phyloP scores from a whole-genome alignment of 257 asterid genomes.

The Oldenlandia corymbosa region DNA sequence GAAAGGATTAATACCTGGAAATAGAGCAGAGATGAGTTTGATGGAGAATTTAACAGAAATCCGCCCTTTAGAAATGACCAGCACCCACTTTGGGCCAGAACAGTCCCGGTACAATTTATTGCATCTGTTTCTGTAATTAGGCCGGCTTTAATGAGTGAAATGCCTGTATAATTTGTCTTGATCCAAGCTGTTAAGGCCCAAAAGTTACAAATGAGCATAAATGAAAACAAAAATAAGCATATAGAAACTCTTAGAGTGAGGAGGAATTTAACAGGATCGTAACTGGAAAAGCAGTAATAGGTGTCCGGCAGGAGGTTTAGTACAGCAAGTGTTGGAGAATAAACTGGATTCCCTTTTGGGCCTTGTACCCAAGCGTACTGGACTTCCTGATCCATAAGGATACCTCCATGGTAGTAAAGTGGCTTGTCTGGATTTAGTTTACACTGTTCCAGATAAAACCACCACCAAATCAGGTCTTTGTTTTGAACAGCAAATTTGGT shows the following conservation, averaged over 20 bases:
- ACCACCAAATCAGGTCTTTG: neutral
- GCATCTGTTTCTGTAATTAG: slow-evolving; percentile 30
- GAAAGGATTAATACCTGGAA: slow-evolving; percentile 36
- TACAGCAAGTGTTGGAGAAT: slow-evolving; percentile 25
- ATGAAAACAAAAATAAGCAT: neutral
- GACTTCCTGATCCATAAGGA: slow-evolving; percentile 34
- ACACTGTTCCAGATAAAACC: slow-evolving; percentile 31
- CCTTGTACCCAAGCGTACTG: slow-evolving; percentile 6
- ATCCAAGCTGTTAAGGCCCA: slow-evolving; percentile 48
- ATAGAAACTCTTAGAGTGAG: neutral
- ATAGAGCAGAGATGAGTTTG: slow-evolving; percentile 34
- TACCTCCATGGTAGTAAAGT: slow-evolving; percentile 68
- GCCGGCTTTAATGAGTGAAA: slow-evolving; percentile 38
- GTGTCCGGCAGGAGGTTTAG: slow-evolving; percentile 36
- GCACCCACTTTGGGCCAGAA: slow-evolving; percentile 54
- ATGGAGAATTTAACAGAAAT: slow-evolving; percentile 42
- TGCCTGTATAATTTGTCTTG: slow-evolving; percentile 33
- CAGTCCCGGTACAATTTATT: slow-evolving; percentile 52
- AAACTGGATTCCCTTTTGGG: slow-evolving; percentile 16
- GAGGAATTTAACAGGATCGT: slow-evolving; percentile 18
- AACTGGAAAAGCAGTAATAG: slow-evolving; percentile 65
- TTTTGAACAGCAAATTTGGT: too few species aligned
- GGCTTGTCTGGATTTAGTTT: slow-evolving; percentile 50
- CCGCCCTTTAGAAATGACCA: slow-evolving; percentile 88
- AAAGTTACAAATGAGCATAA: neutral